Conservation (phyloP, 148 eudicot genomes). For the Diospyros lotus region DNA sequence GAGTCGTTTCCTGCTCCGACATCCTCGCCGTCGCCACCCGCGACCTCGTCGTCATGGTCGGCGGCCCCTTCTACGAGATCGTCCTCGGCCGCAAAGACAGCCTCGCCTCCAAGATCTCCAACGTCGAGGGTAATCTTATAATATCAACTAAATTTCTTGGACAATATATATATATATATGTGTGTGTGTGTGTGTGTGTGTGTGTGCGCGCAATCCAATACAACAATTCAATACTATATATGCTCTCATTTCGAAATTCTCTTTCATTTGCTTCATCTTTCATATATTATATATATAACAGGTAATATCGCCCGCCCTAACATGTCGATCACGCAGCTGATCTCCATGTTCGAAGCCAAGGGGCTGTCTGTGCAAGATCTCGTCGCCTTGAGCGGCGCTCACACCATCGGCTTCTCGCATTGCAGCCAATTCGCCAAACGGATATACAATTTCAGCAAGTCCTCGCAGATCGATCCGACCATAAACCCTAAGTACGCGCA, state of each 20-base stretch:
- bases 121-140: conserved; percentile 24
- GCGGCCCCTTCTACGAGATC: conserved; percentile 55
- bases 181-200: no score
- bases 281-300: no score
- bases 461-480: conserved; percentile 36
- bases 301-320: conserved; percentile 51
- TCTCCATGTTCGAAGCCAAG: conserved; percentile 44
- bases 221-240: no score
- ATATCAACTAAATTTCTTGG: no score
- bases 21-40: conserved; percentile 54
- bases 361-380: conserved; percentile 55
- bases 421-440: conserved; percentile 63
- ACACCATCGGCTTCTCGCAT: conserved; percentile 82
- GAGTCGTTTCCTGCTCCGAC: conserved; percentile 65
- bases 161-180: no score
- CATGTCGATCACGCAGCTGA: conserved; percentile 49
- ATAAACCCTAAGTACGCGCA: conserved; percentile 48
- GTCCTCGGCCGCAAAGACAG: conserved; percentile 59
- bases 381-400: conserved; percentile 68
- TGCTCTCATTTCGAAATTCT: no score
- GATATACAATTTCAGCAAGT: conserved; percentile 44
- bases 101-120: conserved; percentile 38
- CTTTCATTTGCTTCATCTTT: no score
- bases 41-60: conserved; percentile 59
- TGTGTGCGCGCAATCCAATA: no score